Evolutionary conservation across 768 basidiomycete genomes (phyloP), one percentile per base, ranked within the genome.

Genomic region (Panaeolus cyanescens): DNA sequence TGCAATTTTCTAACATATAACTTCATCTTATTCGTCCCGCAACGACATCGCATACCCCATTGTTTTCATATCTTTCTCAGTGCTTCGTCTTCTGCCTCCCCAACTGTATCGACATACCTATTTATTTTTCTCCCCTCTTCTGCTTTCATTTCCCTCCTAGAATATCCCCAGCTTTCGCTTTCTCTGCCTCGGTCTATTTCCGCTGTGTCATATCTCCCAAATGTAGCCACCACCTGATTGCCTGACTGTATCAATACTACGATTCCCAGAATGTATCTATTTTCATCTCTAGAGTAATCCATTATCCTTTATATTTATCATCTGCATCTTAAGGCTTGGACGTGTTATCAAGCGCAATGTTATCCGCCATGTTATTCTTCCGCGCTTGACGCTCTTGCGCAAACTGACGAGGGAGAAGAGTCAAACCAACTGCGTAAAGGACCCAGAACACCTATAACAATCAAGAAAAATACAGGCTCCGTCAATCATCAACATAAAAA

Each of bases 391-490:
- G 65, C 69, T 84, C 83, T 64, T 80, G 79, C 45, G 64, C 68
- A 56, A 73, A 76, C 67, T 85, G 83, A 28, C 74, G 75, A n/a
- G 82, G 82, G 33, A 85, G 65, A 8, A 83, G 66, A 1, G 70
- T 71, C 65, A 83, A 61, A 3, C 82, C 83, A 19, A 74, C 58
- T 54, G 68, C 68, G 63, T 82, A 85, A 6, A 83, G 68, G 2
- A 72, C 74, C 78, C 82, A 83, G 65, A 84, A 82, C 17, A 82
- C 64, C 83, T 84, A 67, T 36, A 42, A 34, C 22, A 10, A 55
- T 6, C 34, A 36, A 61, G 19, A 56, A 61, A 40, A 31, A 36
- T 53, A 37, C 42, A 45, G 45, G 39, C 54, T 57, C 19, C 55
- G 50, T 28, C 20, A 40, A 32, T 20, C 39, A 56, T 56, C 33